phyloP scores from a whole-genome alignment of 1,284 basidiomycete genomes.

The Ustilago esculenta region DNA sequence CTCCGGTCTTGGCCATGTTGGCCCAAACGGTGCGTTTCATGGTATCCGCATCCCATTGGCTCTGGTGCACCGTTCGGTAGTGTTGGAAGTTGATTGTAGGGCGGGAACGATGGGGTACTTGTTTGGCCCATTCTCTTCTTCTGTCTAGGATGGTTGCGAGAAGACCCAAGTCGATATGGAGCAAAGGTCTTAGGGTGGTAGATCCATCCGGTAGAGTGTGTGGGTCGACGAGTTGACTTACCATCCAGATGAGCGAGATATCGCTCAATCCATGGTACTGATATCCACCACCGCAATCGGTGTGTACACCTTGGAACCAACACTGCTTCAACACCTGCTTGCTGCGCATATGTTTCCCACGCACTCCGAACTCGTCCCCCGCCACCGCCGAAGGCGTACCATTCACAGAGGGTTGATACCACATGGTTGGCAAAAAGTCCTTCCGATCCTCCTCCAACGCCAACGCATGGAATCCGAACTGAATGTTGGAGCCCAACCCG shows the following conservation, averaged over 20 bases:
- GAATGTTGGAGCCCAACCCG: constrained; percentile 54
- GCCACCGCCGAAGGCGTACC: not conserved
- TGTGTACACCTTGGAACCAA: constrained; percentile 64
- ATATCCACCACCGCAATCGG: constrained; percentile 61
- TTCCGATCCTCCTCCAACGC: constrained; percentile 59
- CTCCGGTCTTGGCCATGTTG: constrained; percentile 20
- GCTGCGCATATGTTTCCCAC: constrained; percentile 22
- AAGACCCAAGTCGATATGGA: constrained; percentile 43
- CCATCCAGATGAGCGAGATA: constrained; percentile 62
- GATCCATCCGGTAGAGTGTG: constrained; percentile 26
- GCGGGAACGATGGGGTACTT: constrained; percentile 42
- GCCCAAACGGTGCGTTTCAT: constrained; percentile 39
- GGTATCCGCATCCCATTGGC: constrained; percentile 4
- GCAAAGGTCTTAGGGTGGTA: constrained; percentile 29
- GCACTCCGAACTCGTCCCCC: not conserved
- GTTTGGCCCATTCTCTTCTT: constrained; percentile 39
- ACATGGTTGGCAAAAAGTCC: constrained; percentile 60
- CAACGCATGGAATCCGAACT: constrained; percentile 62
- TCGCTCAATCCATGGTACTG: constrained; percentile 59
- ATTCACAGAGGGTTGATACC: constrained; percentile 31
- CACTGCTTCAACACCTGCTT: constrained; percentile 59
- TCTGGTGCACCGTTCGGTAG: constrained; percentile 12
- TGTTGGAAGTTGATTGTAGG: constrained; percentile 25
- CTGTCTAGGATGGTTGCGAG: constrained; percentile 42
- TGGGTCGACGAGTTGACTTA: constrained; percentile 49